Evolutionary conservation across 768 basidiomycete genomes (phyloP).

Genomic region (Hericium alpestre): DNA sequence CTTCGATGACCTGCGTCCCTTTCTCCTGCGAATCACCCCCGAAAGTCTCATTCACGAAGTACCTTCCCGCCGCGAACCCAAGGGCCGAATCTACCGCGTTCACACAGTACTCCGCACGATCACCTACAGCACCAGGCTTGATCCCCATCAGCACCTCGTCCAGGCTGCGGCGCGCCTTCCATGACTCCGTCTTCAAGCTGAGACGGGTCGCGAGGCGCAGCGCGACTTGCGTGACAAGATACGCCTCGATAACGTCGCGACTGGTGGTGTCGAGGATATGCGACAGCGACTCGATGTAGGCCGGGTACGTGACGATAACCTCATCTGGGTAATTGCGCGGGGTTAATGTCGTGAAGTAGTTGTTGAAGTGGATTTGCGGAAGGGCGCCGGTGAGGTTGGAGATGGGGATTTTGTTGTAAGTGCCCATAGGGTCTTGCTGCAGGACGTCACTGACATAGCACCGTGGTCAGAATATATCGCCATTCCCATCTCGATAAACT

Average conservation of each 20-base stretch:
- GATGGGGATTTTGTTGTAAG: constrained; percentile 78
- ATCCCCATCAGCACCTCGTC: constrained; percentile 70
- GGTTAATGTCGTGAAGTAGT: constrained; percentile 81
- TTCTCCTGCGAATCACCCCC: constrained; percentile 67
- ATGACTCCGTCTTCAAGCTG: constrained; percentile 64
- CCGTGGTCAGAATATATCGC: background rate
- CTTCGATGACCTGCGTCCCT: constrained; percentile 73
- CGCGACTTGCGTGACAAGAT: constrained; percentile 73
- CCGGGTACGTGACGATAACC: constrained; percentile 76
- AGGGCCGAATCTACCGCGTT: constrained; percentile 57
- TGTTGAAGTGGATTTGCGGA: constrained; percentile 67
- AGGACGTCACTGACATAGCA: constrained; percentile 42
- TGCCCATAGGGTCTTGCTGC: constrained; percentile 70
- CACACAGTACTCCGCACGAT: constrained; percentile 79
- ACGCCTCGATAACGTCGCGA: constrained; percentile 70
- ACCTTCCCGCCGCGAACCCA: constrained; percentile 85
- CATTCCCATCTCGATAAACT: constrained; percentile 16
- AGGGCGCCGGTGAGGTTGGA: constrained; percentile 58
- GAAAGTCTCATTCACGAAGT: constrained; percentile 82
- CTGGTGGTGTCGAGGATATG: constrained; percentile 57
- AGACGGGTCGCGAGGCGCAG: constrained; percentile 59
- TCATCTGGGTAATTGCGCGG: constrained; percentile 65
- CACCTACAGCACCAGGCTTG: constrained; percentile 76
- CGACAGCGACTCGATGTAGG: constrained; percentile 59
- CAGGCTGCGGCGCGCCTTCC: constrained; percentile 63